These are phyloP conservation scores for Eucalyptus urophylla DNA, from an alignment of 345 rosid genomes.

Conservation along the genomic window DNA sequence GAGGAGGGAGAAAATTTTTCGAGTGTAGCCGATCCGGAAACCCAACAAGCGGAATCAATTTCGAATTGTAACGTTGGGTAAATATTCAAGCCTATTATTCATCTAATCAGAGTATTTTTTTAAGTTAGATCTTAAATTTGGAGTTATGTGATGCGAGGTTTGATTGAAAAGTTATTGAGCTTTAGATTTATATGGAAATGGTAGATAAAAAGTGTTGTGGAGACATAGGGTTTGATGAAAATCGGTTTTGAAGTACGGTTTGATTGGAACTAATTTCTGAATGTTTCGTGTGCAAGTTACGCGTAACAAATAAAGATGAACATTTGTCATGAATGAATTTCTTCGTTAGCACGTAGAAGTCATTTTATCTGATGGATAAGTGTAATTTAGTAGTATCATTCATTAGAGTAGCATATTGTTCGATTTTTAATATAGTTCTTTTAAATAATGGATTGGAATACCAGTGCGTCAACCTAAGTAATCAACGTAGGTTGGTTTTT, in stretches of 20 bases:
- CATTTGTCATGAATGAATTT: background rate
- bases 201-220: background rate
- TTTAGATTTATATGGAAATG: background rate
- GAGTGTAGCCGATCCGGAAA: background rate
- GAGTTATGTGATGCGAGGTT: background rate
- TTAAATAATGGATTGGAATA: background rate
- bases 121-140: background rate
- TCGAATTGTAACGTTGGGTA: background rate
- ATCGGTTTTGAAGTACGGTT: background rate
- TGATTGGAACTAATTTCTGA: background rate
- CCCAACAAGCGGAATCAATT: background rate
- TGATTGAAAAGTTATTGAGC: background rate
- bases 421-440: too few species aligned
- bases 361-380: rapidly evolving
- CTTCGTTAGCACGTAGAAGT: background rate
- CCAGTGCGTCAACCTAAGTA: background rate
- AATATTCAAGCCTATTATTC: background rate
- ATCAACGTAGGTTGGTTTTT: background rate
- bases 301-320: rapidly evolving
- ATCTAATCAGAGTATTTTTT: background rate
- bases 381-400: background rate
- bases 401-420: background rate
- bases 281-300: background rate
- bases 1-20: background rate
- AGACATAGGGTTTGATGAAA: background rate